Percentiles rank a stretch among this genome's conserved stretches.
Conservation (phyloP, 352 stramenopile species). For the Detonula confervacea region DNA sequence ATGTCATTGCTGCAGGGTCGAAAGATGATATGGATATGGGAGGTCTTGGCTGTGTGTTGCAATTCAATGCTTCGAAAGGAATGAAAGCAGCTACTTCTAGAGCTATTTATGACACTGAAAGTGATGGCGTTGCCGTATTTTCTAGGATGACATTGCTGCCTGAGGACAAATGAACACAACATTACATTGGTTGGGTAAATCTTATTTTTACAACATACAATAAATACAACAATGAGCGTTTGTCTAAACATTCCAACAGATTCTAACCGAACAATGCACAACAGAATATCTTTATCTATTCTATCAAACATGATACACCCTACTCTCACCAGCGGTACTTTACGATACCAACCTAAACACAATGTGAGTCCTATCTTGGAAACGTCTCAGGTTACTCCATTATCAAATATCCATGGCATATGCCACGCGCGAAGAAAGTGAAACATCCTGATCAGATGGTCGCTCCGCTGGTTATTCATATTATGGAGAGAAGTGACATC, state of each 20-base stretch:
- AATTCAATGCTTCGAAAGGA: slow-evolving; percentile 36
- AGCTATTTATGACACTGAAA: slow-evolving; percentile 50
- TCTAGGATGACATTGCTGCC: slow-evolving; percentile 42
- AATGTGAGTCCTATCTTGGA: too few species aligned
- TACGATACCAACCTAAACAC: too few species aligned
- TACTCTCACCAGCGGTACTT: too few species aligned
- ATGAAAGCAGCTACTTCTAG: slow-evolving; percentile 43
- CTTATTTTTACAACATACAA: too few species aligned
- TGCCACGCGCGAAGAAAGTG: not conserved
- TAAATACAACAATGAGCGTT: not conserved
- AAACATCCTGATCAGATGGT: too few species aligned
- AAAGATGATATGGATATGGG: slow-evolving; percentile 59
- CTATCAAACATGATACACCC: too few species aligned
- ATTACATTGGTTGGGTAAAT: too few species aligned
- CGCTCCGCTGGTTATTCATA: too few species aligned
- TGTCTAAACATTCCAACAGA: not conserved
- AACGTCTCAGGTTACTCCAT: too few species aligned
- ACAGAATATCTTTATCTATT: not conserved
- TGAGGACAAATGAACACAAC: not conserved
- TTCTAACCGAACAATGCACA: not conserved
- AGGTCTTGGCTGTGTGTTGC: slow-evolving; percentile 46
- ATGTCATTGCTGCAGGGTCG: slow-evolving; percentile 61
- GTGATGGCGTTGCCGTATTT: slow-evolving; percentile 38
- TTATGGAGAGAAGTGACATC: too few species aligned
- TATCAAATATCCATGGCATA: slow-evolving; percentile 1